Evolutionary conservation across 1,139 yeast species (phyloP).

Genomic region (Geotrichum phurueaensis): DNA sequence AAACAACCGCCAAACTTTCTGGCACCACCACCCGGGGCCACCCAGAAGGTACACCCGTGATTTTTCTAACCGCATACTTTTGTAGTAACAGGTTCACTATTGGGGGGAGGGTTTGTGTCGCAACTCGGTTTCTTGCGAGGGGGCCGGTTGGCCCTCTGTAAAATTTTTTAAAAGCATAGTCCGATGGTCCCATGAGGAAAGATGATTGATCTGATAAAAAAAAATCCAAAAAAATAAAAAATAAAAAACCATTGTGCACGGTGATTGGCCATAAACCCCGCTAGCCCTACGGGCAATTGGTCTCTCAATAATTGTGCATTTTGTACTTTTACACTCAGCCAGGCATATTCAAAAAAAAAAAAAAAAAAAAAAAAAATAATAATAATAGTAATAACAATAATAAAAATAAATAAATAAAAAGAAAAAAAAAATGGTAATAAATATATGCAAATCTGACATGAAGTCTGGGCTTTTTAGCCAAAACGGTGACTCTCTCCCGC

Average conservation of each 20-base stretch:
- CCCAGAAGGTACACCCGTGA: too few relatives aligned
- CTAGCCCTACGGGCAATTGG: background rate
- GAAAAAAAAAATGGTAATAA: background rate
- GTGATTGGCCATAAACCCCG: background rate
- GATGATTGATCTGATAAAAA: background rate
- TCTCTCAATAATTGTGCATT: too few relatives aligned
- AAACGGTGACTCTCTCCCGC: background rate
- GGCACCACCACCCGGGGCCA: too few relatives aligned
- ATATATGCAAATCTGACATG: background rate
- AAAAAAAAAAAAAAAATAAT: too few relatives aligned
- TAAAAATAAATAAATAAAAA: background rate
- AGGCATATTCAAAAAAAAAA: background rate
- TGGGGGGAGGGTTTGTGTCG: too few relatives aligned
- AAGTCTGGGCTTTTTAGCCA: background rate
- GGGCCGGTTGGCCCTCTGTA: too few relatives aligned
- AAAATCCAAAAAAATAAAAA: background rate
- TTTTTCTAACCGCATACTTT: too few relatives aligned
- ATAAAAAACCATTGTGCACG: background rate
- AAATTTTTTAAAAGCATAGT: too few relatives aligned
- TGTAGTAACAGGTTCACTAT: too few relatives aligned
- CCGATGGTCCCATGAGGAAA: background rate
- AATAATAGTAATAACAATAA: background rate
- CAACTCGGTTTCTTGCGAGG: too few relatives aligned
- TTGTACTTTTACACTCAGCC: too few relatives aligned
- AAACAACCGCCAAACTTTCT: background rate